These are phyloP conservation scores for Pseudocercospora fijiensis DNA, from an alignment of 2,329 filamentous ascomycete species.

Conservation along the genomic window DNA sequence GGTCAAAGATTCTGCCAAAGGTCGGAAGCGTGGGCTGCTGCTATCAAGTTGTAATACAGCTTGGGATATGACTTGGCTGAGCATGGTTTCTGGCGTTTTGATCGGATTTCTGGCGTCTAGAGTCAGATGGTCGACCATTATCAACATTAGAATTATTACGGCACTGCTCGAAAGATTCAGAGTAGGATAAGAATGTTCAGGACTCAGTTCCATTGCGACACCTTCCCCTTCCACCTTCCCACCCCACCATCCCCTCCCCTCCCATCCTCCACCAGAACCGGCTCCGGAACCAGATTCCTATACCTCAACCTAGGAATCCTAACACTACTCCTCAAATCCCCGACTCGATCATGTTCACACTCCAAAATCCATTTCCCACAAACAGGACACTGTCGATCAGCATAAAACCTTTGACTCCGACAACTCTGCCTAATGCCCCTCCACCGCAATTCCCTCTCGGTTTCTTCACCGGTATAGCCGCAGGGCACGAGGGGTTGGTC, in stretches of 20 bases:
- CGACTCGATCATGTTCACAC: background rate
- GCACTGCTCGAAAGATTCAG: background rate
- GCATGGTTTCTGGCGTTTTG: background rate
- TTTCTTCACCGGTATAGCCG: background rate
- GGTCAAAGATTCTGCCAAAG: background rate
- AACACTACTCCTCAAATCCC: background rate
- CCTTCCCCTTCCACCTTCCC: background rate
- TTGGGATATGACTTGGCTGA: background rate
- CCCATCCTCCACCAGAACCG: background rate
- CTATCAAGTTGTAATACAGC: background rate
- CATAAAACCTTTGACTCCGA: background rate
- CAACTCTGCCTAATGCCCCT: background rate
- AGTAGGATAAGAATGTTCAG: background rate
- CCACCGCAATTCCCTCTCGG: background rate
- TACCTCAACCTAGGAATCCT: slow-evolving; percentile 3
- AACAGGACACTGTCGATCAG: background rate
- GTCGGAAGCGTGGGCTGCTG: background rate
- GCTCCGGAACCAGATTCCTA: background rate
- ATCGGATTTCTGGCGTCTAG: background rate
- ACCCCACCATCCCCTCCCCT: background rate
- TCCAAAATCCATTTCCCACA: slow-evolving; percentile 2
- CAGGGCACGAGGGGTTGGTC: slow-evolving; percentile 4
- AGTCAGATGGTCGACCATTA: background rate
- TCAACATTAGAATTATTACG: background rate
- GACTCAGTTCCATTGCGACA: background rate